A percentile compares a stretch with the other conserved stretches of the same genome.
phyloP scores from a whole-genome alignment of 2,329 filamentous ascomycete species.

The Ophiobolus disseminans region DNA sequence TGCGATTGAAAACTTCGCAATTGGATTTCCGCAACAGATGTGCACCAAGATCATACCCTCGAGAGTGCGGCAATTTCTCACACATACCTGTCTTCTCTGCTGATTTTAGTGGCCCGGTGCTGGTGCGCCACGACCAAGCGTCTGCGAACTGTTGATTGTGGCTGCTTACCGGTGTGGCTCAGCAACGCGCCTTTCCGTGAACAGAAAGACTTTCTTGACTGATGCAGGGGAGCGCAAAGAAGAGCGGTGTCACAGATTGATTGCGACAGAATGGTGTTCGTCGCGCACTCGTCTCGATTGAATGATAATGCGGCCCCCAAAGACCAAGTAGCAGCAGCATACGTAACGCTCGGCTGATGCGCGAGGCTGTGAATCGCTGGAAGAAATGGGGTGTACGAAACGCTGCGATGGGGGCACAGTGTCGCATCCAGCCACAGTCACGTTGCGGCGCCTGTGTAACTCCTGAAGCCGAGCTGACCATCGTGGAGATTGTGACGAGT shows the following conservation, averaged over 20 bases:
- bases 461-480: conserved; percentile 2
- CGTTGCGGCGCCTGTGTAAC: conserved; percentile 10
- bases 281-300: background rate
- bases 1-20: too few species aligned
- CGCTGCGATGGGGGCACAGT: conserved; percentile 3
- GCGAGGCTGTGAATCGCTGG: conserved; percentile 17
- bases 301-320: conserved; percentile 7
- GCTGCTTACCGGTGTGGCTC: conserved; percentile 34
- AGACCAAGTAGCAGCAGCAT: background rate
- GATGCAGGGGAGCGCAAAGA: background rate
- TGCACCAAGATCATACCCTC: too few species aligned
- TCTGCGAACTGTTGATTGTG: conserved; percentile 10
- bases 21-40: too few species aligned
- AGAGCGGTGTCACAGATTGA: conserved; percentile 18
- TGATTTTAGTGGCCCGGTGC: background rate
- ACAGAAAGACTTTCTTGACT: background rate
- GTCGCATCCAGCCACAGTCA: conserved; percentile 11
- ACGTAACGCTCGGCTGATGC: conserved; percentile 9
- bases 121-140: conserved; percentile 5
- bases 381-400: conserved; percentile 12
- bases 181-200: conserved; percentile 17
- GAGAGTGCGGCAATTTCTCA: background rate
- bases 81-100: background rate
- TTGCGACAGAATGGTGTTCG: background rate
- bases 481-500: conserved; percentile 12